A percentile compares a stretch with the other conserved stretches of the same genome.
These are phyloP conservation scores for Asclepias syriaca DNA, from an alignment of 257 asterid genomes.

Conservation along the genomic window DNA sequence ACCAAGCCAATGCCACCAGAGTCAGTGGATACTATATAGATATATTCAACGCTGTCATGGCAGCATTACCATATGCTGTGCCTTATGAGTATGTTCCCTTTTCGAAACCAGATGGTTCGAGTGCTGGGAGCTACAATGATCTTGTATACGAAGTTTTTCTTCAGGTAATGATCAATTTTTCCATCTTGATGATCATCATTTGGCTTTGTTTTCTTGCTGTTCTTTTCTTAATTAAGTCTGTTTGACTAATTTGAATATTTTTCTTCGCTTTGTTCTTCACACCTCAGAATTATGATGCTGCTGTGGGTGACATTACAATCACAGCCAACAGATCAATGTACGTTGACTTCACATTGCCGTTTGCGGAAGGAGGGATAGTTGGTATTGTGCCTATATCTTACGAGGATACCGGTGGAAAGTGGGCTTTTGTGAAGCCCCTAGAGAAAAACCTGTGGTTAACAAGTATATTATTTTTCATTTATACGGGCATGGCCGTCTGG, in stretches of 20 bases:
- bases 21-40: neutral
- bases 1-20: neutral
- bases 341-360: slow-evolving; percentile 41
- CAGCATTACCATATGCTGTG: neutral
- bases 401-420: slow-evolving; percentile 18
- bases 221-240: neutral
- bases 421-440: slow-evolving; percentile 28
- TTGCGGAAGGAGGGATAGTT: slow-evolving; percentile 37
- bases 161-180: neutral
- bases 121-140: neutral
- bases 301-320: slow-evolving; percentile 42
- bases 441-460: slow-evolving; percentile 33
- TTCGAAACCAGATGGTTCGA: neutral
- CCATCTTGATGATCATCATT: neutral
- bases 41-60: neutral
- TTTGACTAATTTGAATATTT: neutral
- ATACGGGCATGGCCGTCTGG: slow-evolving; percentile 25
- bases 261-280: neutral
- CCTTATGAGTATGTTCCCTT: neutral
- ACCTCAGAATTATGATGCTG: slow-evolving; percentile 27
- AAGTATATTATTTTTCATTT: slow-evolving; percentile 18
- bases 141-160: neutral
- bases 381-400: slow-evolving; percentile 25
- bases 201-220: neutral
- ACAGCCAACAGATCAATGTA: slow-evolving; percentile 31